A percentile compares a stretch with the other conserved stretches of the same genome.
Evolutionary conservation across 257 asterid genomes (phyloP).

Genomic region (Nicotiana paniculata): DNA sequence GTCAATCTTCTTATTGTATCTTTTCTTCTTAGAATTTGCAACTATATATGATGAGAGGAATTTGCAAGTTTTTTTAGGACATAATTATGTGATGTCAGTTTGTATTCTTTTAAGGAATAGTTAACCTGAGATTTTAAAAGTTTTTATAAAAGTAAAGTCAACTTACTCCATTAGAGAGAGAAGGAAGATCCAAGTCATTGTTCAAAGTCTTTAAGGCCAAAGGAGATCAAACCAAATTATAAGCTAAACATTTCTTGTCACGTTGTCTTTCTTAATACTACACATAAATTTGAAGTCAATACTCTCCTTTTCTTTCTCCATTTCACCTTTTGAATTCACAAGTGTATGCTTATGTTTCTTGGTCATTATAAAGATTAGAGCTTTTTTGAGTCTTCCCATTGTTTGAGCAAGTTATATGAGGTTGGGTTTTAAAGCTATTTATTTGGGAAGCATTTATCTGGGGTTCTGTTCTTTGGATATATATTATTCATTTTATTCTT

Average conservation of each 20-base stretch:
- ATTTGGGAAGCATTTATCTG: neutral
- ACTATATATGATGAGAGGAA: neutral
- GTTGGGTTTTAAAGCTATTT: neutral
- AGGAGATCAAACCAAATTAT: conserved; percentile 27
- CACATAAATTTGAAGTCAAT: neutral
- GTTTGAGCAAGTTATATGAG: neutral
- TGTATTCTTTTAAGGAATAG: neutral
- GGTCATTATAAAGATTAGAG: neutral
- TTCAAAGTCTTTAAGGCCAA: conserved; percentile 50
- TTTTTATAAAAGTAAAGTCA: neutral
- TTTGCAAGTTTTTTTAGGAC: neutral
- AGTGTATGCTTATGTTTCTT: neutral
- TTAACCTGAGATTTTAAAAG: neutral
- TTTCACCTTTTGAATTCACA: neutral
- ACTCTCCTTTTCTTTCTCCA: neutral
- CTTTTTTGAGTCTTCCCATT: neutral
- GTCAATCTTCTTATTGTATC: too few relatives aligned
- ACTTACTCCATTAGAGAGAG: neutral
- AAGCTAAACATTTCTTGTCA: conserved; percentile 24
- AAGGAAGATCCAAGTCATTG: conserved; percentile 55
- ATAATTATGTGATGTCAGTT: neutral
- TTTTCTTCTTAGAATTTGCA: too few relatives aligned
- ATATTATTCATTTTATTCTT: neutral
- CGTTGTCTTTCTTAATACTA: neutral
- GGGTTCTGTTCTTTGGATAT: neutral